A percentile compares a stretch with the other conserved stretches of the same genome.
Evolutionary conservation across 2,329 filamentous ascomycete genomes (phyloP).

Genomic region (Fusarium mexicanum): DNA sequence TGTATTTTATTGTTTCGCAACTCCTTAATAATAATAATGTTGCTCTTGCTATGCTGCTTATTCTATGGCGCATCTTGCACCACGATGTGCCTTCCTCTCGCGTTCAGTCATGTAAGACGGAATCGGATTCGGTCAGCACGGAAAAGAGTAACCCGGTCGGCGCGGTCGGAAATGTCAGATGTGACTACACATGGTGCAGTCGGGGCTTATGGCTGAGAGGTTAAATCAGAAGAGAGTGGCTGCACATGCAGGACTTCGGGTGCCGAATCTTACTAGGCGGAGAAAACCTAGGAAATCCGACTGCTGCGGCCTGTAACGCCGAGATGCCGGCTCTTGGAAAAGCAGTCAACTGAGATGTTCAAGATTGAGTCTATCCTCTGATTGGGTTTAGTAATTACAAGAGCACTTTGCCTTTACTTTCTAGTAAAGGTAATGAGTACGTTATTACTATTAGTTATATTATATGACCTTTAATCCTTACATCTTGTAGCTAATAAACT

Average conservation of each 20-base stretch:
- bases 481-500: too few species aligned
- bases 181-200: neutral
- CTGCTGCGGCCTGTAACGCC: neutral
- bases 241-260: neutral
- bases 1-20: neutral
- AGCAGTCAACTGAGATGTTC: rapidly evolving
- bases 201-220: neutral
- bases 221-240: neutral
- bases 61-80: neutral
- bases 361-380: rapidly evolving
- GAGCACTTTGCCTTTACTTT: rapidly evolving
- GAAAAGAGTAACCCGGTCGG: neutral
- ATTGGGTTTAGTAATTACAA: neutral
- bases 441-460: rapidly evolving
- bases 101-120: neutral
- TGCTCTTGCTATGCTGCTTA: too few species aligned
- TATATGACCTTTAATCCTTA: too few species aligned
- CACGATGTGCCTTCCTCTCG: neutral
- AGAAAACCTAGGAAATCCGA: neutral
- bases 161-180: neutral
- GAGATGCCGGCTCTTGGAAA: neutral
- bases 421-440: rapidly evolving
- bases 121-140: neutral
- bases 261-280: neutral
- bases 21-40: neutral